Evolutionary conservation across 805 yeast genomes (phyloP).

Genomic region (Metschnikowia amazonensis): DNA sequence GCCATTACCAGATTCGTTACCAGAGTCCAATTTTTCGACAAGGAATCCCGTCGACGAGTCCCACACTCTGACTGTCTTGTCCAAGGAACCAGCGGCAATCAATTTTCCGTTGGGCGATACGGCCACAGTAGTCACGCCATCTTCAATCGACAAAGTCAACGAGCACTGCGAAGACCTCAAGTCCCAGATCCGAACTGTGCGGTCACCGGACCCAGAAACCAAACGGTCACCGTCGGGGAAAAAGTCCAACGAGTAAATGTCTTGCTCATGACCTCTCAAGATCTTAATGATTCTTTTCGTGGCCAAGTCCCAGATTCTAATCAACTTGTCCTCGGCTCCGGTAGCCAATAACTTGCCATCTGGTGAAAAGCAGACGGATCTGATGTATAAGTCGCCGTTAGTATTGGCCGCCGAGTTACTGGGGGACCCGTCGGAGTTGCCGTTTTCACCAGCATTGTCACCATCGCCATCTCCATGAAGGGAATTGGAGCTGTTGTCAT

Average conservation of each 20-base stretch:
- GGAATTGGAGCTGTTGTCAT: conserved; percentile 48
- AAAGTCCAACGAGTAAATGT: conserved; percentile 90
- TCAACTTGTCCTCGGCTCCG: conserved; percentile 86
- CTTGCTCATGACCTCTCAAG: conserved; percentile 94
- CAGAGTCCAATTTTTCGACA: conserved; percentile 88
- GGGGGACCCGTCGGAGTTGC: conserved; percentile 23
- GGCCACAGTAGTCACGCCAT: conserved; percentile 97
- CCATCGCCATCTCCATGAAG: conserved; percentile 14
- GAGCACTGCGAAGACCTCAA: conserved; percentile 84
- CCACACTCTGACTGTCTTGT: conserved; percentile 95
- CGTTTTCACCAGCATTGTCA: conserved; percentile 38
- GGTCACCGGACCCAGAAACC: conserved; percentile 94
- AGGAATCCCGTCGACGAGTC: conserved; percentile 88
- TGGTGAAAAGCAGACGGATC: conserved; percentile 95
- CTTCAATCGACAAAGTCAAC: conserved; percentile 85
- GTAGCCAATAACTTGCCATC: conserved; percentile 90
- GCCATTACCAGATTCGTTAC: conserved; percentile 83
- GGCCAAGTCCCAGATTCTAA: conserved; percentile 93
- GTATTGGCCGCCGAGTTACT: conserved; percentile 51
- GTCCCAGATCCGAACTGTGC: conserved; percentile 96
- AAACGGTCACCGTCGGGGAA: conserved; percentile 91
- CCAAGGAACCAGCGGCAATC: conserved; percentile 95
- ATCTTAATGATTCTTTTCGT: conserved; percentile 81
- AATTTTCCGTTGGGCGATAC: conserved; percentile 91
- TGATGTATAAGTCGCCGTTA: conserved; percentile 82